Evolutionary conservation across 495 filamentous ascomycete genomes (phyloP).

Genomic region (Penicillium canescens): DNA sequence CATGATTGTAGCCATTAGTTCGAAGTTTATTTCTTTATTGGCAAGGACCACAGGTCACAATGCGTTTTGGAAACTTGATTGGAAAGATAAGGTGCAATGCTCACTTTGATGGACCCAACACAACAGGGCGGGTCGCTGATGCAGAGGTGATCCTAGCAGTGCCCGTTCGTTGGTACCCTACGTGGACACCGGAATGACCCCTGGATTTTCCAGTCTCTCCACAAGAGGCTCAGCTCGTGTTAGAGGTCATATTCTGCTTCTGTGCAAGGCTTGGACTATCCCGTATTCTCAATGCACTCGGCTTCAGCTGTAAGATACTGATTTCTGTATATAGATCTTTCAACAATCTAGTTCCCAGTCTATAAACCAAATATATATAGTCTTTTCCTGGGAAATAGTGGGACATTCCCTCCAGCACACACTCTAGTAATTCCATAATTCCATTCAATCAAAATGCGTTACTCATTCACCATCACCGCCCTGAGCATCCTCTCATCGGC

Average conservation of each 20-base stretch:
- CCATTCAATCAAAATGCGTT: conserved; percentile 12
- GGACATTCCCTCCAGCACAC: not conserved
- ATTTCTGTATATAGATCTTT: conserved; percentile 3
- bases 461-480: conserved; percentile 9
- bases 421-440: conserved; percentile 7
- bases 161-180: conserved; percentile 4
- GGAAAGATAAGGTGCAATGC: conserved; percentile 17
- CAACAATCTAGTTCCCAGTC: conserved; percentile 1
- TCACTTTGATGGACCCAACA: conserved; percentile 9
- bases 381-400: not conserved
- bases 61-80: conserved; percentile 1
- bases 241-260: conserved; percentile 2
- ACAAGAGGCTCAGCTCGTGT: conserved; percentile 5
- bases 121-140: conserved; percentile 3
- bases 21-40: not conserved
- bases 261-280: conserved; percentile 3
- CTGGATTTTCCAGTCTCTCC: not conserved
- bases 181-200: conserved; percentile 2
- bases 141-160: conserved; percentile 2
- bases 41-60: conserved; percentile 1
- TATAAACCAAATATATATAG: not conserved
- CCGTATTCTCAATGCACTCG: conserved; percentile 12
- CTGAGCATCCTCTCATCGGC: conserved; percentile 15
- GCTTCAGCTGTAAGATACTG: conserved; percentile 4
- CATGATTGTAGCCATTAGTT: not conserved